Evolutionary conservation across 805 yeast species (phyloP).

Genomic region (Candida saitoana): DNA sequence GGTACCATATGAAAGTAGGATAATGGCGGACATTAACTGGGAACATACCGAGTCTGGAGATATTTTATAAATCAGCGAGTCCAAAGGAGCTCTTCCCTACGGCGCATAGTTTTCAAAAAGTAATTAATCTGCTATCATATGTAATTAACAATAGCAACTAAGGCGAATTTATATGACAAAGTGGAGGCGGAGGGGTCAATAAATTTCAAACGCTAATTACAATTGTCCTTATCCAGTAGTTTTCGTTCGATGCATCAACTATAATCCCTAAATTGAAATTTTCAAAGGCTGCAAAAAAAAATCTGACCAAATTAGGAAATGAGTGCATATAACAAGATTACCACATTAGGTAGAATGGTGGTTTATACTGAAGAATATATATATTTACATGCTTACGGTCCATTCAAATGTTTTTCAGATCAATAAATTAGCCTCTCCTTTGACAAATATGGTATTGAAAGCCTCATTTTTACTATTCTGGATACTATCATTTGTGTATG

Average conservation of each 20-base stretch:
- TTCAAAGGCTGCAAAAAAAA: not conserved
- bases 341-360: not conserved
- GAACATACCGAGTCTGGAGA: too few relatives aligned
- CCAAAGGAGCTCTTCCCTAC: too few relatives aligned
- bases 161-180: not conserved
- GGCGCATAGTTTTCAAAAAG: too few relatives aligned
- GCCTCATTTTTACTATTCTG: not conserved
- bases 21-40: too few relatives aligned
- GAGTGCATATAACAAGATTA: slow-evolving; percentile 1
- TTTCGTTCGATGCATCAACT: not conserved
- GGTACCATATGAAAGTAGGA: too few relatives aligned
- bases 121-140: not conserved
- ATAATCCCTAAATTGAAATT: not conserved
- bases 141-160: not conserved
- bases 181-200: not conserved
- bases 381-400: not conserved
- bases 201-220: not conserved
- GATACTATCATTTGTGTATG: slow-evolving; percentile 10
- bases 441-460: not conserved
- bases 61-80: too few relatives aligned
- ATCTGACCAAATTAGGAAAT: not conserved
- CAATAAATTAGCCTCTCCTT: not conserved
- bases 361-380: not conserved
- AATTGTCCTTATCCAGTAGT: not conserved
- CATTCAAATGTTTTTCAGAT: not conserved